Evolutionary conservation across 1,139 yeast genomes (phyloP), one percentile per base, ranked within the genome.

Genomic region (Yamadazyma membranifaciens): DNA sequence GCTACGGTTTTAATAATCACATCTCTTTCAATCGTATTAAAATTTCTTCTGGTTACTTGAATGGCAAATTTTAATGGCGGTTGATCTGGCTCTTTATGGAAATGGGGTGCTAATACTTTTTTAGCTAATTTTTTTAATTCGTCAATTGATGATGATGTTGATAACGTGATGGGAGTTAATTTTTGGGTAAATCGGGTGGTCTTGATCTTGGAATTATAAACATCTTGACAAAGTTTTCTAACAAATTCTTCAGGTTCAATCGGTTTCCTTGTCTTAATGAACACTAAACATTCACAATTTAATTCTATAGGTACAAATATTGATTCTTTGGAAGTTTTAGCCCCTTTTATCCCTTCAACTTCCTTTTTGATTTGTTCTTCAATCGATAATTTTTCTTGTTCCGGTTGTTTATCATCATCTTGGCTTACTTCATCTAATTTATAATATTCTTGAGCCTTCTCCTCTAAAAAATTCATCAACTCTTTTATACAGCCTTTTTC

Each of bases 201-300:
- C 60, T 80, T 87, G 27, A 48, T 62, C 45, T 63, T 73, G 1
- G 78, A 67, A 11, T 70, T 73, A 34, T 61, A 59, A 15, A 84
- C 69, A 37, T 86, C 89, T 35, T 72, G 55, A 56, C 95, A 86
- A 1, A 91, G 60, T 24, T 67, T 65, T 34, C 70, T 68, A 3
- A 87, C 89, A 43, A 92, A 73, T 4, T 70, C 61, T 34, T 81
- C 94, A 0, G 98, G 97, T 27, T 78, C 80, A 10, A 91, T 73
- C 0, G 97, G 96, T 48, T 68, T 75, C 51, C 85, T 77, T 1
- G 91, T 79, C 53, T 94, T 85, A 51, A 89, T 79, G 59, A 92
- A 92, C 2, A 89, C 75, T 35, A 84, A 73, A 63, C 98, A 92
- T 59, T 88, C 96, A 56, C 94, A 84, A 20, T 82, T 86, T 36